A percentile compares a stretch with the other conserved stretches of the same genome.
These are phyloP conservation scores for Hippophae rhamnoides DNA, from an alignment of 306 rosid species.

Conservation along the genomic window DNA sequence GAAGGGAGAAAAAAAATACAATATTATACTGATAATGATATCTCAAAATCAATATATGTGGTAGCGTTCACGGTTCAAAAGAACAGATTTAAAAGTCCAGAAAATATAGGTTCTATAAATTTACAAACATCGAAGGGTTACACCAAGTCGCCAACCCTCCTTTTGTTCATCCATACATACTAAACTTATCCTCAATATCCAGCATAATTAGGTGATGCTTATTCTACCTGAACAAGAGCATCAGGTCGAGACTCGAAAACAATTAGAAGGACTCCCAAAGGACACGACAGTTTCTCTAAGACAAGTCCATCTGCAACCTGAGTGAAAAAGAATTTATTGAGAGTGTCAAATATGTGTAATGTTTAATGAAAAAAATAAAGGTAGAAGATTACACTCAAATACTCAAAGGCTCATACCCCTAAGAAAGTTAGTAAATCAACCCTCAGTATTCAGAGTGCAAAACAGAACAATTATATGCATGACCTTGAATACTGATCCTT, in stretches of 20 bases:
- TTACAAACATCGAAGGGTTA: not conserved
- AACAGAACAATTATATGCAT: too few relatives aligned
- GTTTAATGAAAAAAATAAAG: not conserved
- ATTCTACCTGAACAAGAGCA: slow-evolving; percentile 83
- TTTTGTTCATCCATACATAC: too few relatives aligned
- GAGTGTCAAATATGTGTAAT: slow-evolving; percentile 16
- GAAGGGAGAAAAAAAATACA: too few relatives aligned
- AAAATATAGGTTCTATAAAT: not conserved
- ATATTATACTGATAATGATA: not conserved
- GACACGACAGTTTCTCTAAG: slow-evolving; percentile 61
- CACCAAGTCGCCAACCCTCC: too few relatives aligned
- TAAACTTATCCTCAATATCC: too few relatives aligned
- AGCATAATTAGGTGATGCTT: not conserved
- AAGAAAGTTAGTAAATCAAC: too few relatives aligned
- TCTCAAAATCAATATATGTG: too few relatives aligned
- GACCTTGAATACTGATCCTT: too few relatives aligned
- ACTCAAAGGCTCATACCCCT: not conserved
- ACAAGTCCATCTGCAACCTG: slow-evolving; percentile 72
- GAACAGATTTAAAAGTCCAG: not conserved
- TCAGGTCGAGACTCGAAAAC: slow-evolving; percentile 94
- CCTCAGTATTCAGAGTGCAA: too few relatives aligned
- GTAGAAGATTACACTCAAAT: not conserved
- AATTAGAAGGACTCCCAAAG: slow-evolving; percentile 75
- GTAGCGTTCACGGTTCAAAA: not conserved
- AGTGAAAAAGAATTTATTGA: slow-evolving; percentile 23